Base-by-base conservation (phyloP, 768 basidiomycete species). In the Boletus pseudopeckii region DNA sequence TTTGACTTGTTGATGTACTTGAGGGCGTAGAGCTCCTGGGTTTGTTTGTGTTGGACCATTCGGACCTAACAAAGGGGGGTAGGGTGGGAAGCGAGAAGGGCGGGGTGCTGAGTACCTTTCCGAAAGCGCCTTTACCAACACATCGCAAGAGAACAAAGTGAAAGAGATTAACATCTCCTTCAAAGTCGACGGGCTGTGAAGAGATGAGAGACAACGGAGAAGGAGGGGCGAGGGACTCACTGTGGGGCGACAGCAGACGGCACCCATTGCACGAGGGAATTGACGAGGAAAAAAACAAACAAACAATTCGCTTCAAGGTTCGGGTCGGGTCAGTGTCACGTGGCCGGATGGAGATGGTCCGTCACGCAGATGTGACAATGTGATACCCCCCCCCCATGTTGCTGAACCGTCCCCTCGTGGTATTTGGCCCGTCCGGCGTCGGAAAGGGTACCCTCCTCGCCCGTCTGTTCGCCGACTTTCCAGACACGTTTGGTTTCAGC, bases 1-100 rank as follows among this genome's bases (percentile, higher is more conserved):
- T 96, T 95, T 39, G 89, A 71, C 72, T 99, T 99, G 78, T 98
- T 98, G 74, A 99, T 99, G 75, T 99, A 99, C 72, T 99, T 99
- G 71, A 99, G 84, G 6, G 97, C 97, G 64, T 94, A 98, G 42
- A 99, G 80, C 17, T 93, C 89, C 57, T 92, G 88, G n/a, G 93
- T 90, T 71, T 98, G 92, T 69, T 98, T 99, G 77, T 98, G 97
- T 72, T 99, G 96, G 7, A 99, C 97, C 55, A 99, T 96, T 41
- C 97, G 89, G 75, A 99, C 96, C 96, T 98, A 59, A 39, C 48
- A 20, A 45, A 52, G 20, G 39, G 17, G 39, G 17, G 18, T 28
- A 9, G 22, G 63, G 60, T 43, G 52, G 62, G 64, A 53, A 2
- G 33, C 5, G 46, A 59, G 28, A 41, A 50, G 26, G 32, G 49